Evolutionary conservation across 176 grass and related monocot genomes (phyloP).

Genomic region (Cenchrus fungigraminus): DNA sequence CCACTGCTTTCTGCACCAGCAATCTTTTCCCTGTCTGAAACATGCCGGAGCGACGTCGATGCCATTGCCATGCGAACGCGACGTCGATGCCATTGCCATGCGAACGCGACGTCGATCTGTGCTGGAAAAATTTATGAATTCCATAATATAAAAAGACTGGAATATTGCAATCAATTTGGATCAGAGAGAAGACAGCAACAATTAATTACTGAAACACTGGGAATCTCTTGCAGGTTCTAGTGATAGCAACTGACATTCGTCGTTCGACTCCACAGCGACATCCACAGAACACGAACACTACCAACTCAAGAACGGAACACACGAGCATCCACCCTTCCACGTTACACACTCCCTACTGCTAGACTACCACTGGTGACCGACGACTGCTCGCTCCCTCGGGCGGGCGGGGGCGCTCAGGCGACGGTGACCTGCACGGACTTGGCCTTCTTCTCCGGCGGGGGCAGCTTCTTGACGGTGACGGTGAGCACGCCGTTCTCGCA

Average conservation of each 20-base stretch:
- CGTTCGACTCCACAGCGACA: background rate
- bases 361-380: background rate
- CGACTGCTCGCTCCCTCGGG: background rate
- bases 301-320: background rate
- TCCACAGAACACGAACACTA: background rate
- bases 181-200: background rate
- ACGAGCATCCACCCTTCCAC: background rate
- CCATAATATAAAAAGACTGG: no score
- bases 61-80: background rate
- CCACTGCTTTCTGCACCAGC: background rate
- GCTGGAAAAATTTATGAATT: no score
- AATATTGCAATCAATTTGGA: background rate
- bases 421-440: constrained; percentile 66
- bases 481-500: constrained; percentile 76
- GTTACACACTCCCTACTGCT: background rate
- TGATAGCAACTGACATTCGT: background rate
- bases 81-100: no score
- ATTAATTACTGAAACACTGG: background rate
- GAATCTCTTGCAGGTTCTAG: background rate
- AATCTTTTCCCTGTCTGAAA: background rate
- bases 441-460: constrained; percentile 68
- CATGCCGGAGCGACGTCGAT: background rate
- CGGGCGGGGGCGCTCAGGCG: constrained; percentile 13
- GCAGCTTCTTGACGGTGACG: constrained; percentile 64
- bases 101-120: no score